These are phyloP conservation scores for Fusarium euwallaceae DNA, from an alignment of 2,329 filamentous ascomycete genomes.

Conservation along the genomic window DNA sequence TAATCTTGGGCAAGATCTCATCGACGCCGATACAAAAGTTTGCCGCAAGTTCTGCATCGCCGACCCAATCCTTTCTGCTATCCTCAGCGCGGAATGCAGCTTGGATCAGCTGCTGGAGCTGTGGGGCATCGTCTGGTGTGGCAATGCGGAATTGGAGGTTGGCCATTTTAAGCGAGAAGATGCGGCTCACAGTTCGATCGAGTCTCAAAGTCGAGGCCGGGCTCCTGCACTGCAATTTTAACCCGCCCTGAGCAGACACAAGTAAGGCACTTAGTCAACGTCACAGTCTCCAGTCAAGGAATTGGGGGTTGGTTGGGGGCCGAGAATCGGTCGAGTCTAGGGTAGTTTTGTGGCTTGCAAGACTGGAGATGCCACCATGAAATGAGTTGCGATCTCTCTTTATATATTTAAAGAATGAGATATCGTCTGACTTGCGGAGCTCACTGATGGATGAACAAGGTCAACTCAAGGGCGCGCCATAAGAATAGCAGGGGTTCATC, in stretches of 20 bases:
- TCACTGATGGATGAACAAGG: not conserved
- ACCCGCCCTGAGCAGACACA: not conserved
- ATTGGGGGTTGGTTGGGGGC: constrained; percentile 42
- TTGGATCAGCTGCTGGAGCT: constrained; percentile 54
- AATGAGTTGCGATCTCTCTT: not conserved
- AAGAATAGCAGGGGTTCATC: not conserved
- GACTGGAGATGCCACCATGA: not conserved
- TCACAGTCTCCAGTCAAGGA: constrained; percentile 39
- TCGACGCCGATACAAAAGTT: constrained; percentile 78
- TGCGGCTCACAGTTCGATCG: too few relatives aligned
- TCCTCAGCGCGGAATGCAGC: constrained; percentile 57
- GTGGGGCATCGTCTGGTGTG: constrained; percentile 51
- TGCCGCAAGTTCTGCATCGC: constrained; percentile 69
- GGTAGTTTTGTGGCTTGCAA: not conserved
- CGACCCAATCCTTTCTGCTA: constrained; percentile 50
- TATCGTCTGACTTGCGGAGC: not conserved
- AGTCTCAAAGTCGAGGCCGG: too few relatives aligned
- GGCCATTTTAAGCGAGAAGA: not conserved
- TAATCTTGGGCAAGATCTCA: constrained; percentile 68
- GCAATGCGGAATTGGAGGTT: constrained; percentile 55
- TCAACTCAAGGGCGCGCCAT: not conserved
- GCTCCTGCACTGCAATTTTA: not conserved
- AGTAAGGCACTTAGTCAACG: not conserved
- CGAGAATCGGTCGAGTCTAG: not conserved
- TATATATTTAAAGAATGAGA: not conserved